phyloP scores from a whole-genome alignment of 345 rosid genomes.

The Sonneratia alba region DNA sequence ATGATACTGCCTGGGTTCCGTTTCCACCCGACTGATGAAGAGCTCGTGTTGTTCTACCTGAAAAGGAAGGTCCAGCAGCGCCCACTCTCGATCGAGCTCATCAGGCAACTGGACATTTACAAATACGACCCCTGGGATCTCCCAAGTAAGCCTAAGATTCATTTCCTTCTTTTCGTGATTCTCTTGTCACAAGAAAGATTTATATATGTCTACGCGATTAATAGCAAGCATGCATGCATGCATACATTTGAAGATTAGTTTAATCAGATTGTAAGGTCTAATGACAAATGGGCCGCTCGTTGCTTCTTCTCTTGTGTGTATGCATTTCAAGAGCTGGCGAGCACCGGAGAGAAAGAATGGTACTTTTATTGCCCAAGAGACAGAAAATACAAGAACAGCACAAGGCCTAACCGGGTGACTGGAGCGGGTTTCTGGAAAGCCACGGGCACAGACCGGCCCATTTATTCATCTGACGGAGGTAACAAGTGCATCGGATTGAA shows the following conservation, averaged over 20 bases:
- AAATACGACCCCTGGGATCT: slow-evolving; percentile 96
- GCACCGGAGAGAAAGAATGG: slow-evolving; percentile 81
- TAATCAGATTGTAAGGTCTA: neutral
- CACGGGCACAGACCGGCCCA: slow-evolving; percentile 86
- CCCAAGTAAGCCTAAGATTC: slow-evolving; percentile 46
- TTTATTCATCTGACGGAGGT: slow-evolving; percentile 60
- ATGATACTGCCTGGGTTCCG: slow-evolving; percentile 75
- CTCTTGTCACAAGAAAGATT: too few relatives aligned
- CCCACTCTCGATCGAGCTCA: slow-evolving; percentile 61
- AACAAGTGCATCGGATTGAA: slow-evolving; percentile 74
- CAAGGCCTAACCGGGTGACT: slow-evolving; percentile 80
- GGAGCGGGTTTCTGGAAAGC: slow-evolving; percentile 94
- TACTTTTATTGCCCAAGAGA: slow-evolving; percentile 85
- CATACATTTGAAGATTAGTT: neutral
- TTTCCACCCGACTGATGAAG: slow-evolving; percentile 92
- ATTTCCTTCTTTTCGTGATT: neutral
- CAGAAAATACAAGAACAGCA: slow-evolving; percentile 82
- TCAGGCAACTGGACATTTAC: slow-evolving; percentile 81
- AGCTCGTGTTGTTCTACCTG: slow-evolving; percentile 77
- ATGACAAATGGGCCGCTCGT: neutral
- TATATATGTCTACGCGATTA: neutral
- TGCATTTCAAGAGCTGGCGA: slow-evolving; percentile 41
- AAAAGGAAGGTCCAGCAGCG: slow-evolving; percentile 67
- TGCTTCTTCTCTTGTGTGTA: neutral
- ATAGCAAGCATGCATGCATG: neutral